A percentile compares a stretch with the other conserved stretches of the same genome.
Evolutionary conservation across 371 early-diverging fungal species (phyloP).

Genomic region (Mortierella polycephala): DNA sequence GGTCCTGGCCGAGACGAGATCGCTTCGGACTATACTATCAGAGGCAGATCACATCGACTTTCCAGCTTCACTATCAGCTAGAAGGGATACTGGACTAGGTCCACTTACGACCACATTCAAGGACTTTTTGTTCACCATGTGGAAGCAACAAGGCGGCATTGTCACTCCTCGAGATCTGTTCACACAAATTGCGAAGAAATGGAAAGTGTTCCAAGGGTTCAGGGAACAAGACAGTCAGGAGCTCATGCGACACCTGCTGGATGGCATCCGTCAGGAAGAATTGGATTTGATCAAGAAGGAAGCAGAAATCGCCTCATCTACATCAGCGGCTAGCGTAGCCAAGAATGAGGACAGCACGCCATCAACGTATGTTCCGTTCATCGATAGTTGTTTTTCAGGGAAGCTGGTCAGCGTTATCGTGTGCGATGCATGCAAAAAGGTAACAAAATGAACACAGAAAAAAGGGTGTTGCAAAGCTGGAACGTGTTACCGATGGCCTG

Average conservation of each 20-base stretch:
- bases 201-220: constrained; percentile 64
- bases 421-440: constrained; percentile 68
- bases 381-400: constrained; percentile 72
- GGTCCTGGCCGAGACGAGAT: constrained; percentile 29
- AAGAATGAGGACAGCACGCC: constrained; percentile 6
- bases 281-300: constrained; percentile 36
- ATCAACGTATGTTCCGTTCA: constrained; percentile 63
- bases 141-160: constrained; percentile 48
- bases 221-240: constrained; percentile 77
- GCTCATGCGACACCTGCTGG: constrained; percentile 69
- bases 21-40: constrained; percentile 33
- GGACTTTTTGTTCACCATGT: constrained; percentile 36
- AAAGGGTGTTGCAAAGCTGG: too few relatives aligned
- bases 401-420: constrained; percentile 68
- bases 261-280: constrained; percentile 67
- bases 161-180: constrained; percentile 66
- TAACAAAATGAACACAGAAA: constrained; percentile 11
- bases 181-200: constrained; percentile 58
- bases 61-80: constrained; percentile 36
- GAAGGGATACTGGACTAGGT: constrained; percentile 32
- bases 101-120: constrained; percentile 52
- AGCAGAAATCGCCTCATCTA: too few relatives aligned
- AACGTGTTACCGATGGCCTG: not conserved
- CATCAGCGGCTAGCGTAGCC: constrained; percentile 9
- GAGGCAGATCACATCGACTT: constrained; percentile 6